Conservation (phyloP, 1,139 yeast species). For the Casaregolazyma lundiana region DNA sequence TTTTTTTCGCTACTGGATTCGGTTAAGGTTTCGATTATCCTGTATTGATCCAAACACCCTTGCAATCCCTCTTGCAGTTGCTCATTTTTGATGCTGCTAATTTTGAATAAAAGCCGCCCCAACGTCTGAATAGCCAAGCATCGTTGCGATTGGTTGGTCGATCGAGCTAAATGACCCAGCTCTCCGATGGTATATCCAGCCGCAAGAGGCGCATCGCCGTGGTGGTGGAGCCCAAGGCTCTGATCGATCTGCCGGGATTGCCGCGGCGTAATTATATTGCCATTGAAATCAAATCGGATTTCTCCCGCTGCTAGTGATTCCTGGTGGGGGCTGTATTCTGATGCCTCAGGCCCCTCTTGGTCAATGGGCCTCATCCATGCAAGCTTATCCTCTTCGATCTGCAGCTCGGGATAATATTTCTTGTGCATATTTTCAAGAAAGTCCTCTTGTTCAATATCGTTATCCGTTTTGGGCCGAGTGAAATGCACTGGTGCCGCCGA, state of each 20-base stretch:
- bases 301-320: conserved; percentile 40
- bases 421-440: conserved; percentile 76
- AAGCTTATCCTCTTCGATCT: conserved; percentile 72
- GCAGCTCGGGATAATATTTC: conserved; percentile 84
- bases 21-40: conserved; percentile 65
- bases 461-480: conserved; percentile 11
- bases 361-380: conserved; percentile 81
- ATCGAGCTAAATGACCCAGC: conserved; percentile 71
- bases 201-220: conserved; percentile 77
- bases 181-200: conserved; percentile 92
- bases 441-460: conserved; percentile 45
- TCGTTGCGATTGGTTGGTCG: conserved; percentile 79
- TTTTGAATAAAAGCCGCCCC: conserved; percentile 79
- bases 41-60: conserved; percentile 62
- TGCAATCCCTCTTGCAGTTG: conserved; percentile 63
- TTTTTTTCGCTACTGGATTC: conserved; percentile 69
- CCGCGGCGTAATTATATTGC: conserved; percentile 60
- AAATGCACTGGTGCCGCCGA: conserved; percentile 8
- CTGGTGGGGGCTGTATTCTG: conserved; percentile 32
- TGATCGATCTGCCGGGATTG: conserved; percentile 44
- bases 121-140: conserved; percentile 80
- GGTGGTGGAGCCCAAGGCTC: conserved; percentile 81
- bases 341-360: conserved; percentile 33
- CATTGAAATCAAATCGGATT: conserved; percentile 83
- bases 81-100: conserved; percentile 56